phyloP scores from a whole-genome alignment of 306 rosid genomes.

The Quercus ilex region DNA sequence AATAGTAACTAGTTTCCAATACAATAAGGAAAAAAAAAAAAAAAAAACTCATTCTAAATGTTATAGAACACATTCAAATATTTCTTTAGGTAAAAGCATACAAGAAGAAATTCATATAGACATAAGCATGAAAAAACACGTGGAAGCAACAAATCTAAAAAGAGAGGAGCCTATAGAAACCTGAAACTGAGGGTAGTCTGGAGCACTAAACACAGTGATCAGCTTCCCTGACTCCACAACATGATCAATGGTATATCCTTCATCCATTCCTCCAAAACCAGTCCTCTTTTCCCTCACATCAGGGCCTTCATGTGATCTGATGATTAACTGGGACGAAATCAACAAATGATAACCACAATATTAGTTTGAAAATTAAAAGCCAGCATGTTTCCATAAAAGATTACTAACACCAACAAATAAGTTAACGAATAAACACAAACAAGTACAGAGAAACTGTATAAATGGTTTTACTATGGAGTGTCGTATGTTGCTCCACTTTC shows the following conservation, averaged over 20 bases:
- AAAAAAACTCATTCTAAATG: background rate
- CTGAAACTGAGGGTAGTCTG: conserved; percentile 97
- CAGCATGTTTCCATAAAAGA: background rate
- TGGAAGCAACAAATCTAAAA: background rate
- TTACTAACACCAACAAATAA: conserved; percentile 21
- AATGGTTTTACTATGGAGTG: background rate
- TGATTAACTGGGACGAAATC: conserved; percentile 63
- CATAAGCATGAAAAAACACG: background rate
- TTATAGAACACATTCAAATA: background rate
- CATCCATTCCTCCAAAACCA: conserved; percentile 72
- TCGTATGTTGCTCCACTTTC: background rate
- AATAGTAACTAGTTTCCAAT: background rate
- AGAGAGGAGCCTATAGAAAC: conserved; percentile 26
- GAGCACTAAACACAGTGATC: conserved; percentile 86
- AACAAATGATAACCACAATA: conserved; percentile 20
- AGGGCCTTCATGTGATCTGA: conserved; percentile 95
- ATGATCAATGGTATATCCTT: conserved; percentile 89
- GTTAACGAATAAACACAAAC: background rate
- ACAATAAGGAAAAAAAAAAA: background rate
- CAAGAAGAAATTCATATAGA: background rate
- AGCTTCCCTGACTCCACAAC: conserved; percentile 85
- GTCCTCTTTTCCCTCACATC: conserved; percentile 80
- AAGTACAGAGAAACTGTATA: background rate
- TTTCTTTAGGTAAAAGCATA: background rate
- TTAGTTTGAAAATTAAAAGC: conserved; percentile 21